These are phyloP conservation scores for Cladophialophora yegresii DNA, from an alignment of 2,329 filamentous ascomycete species.

Conservation along the genomic window DNA sequence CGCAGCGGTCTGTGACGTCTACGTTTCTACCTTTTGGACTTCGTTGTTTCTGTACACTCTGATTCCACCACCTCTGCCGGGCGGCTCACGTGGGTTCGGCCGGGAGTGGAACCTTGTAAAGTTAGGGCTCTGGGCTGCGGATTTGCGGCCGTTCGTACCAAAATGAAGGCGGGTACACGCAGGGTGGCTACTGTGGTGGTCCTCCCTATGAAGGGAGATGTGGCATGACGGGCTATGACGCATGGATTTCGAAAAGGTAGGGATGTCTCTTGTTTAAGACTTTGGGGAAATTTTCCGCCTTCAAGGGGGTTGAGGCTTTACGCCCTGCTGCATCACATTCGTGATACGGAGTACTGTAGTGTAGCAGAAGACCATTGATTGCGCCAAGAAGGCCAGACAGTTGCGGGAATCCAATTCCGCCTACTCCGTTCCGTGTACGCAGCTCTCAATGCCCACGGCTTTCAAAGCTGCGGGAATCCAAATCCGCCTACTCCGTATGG, in stretches of 20 bases:
- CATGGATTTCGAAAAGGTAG: too few relatives aligned
- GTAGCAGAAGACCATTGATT: not conserved
- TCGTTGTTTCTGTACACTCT: conserved; percentile 24
- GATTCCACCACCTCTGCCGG: not conserved
- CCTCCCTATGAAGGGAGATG: not conserved
- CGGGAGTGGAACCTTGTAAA: conserved; percentile 37
- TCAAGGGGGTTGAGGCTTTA: not conserved
- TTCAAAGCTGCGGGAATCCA: not conserved
- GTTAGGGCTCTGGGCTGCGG: too few relatives aligned
- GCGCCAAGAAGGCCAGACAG: not conserved
- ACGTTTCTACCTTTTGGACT: conserved; percentile 29
- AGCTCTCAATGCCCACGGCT: too few relatives aligned
- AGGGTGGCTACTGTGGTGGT: too few relatives aligned
- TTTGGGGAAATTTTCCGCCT: conserved; percentile 1
- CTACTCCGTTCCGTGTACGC: too few relatives aligned
- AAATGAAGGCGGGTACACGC: too few relatives aligned
- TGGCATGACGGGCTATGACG: not conserved
- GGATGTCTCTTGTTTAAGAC: not conserved
- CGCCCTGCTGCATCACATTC: not conserved
- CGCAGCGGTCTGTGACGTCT: conserved; percentile 31
- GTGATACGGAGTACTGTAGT: too few relatives aligned
- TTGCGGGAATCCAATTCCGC: too few relatives aligned
- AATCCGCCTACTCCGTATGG: not conserved
- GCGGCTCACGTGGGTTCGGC: conserved; percentile 30
- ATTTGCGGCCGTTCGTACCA: too few relatives aligned